Evolutionary conservation across 306 rosid genomes (phyloP), one percentile per base, ranked within the genome.

Genomic region (Lathyrus aphaca): DNA sequence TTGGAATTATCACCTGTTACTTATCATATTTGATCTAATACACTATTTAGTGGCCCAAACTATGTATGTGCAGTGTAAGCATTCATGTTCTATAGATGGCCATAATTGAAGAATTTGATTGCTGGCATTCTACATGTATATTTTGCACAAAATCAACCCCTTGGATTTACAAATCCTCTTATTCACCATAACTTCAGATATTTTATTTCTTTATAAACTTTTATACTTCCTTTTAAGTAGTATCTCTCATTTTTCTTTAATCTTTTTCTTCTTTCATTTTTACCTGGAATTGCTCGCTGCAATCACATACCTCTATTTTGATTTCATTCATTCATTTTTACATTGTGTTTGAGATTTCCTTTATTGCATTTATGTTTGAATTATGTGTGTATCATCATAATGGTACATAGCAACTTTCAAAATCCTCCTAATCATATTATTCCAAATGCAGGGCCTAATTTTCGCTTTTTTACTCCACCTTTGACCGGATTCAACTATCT

Each of bases 11-110:
- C 21, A 14, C 30, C n/a, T 42, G 6, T 60, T 72, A 61, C 37
- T 38, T 12, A 44, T 8, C 38, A 45, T 70, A 37, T 30, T 17
- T 32, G 11, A 44, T 54, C 32, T 3, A 17, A 27, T 69, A 62
- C 66, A 30, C 35, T 44, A 69, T 61, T 32, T 63, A 43, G 65
- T 54, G 49, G 61, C 40, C 43, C 35, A 69, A 76, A 60, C 48
- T 37, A 16, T 15, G 42, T 69, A 14, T 50, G 21, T 23, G 63
- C 12, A 16, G 40, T 2, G 56, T 38, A 67, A 35, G 27, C 54
- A 46, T 67, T 60, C 68, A 37, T 75, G 15, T 21, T 37, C 48
- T 21, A 32, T 44, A 58, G 54, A 38, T 39, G 12, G 35, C n/a
- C 58, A 38, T 8, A 32, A 32, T 29, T 71, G 25, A 13, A 32